These are phyloP conservation scores for Colletotrichum sansevieriae DNA, from an alignment of 2,329 filamentous ascomycete species.

Conservation along the genomic window DNA sequence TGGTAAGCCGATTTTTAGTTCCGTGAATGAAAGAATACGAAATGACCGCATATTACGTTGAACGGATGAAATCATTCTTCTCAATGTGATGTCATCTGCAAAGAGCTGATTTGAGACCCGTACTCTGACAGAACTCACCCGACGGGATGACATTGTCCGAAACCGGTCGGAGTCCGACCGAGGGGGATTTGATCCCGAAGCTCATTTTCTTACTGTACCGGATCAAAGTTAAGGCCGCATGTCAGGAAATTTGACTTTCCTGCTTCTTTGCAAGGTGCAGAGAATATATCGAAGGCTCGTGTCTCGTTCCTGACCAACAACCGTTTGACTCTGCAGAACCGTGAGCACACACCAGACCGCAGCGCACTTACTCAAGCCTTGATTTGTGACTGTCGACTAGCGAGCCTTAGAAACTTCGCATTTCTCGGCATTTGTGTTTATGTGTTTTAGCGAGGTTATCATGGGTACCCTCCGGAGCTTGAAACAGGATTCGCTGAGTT, in stretches of 20 bases:
- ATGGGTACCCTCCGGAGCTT: background rate
- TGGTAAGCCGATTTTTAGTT: too few species aligned
- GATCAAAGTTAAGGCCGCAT: conserved; percentile 19
- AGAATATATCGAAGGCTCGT: background rate
- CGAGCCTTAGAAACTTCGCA: background rate
- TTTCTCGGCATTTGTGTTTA: conserved; percentile 5
- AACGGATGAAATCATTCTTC: background rate
- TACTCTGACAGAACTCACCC: conserved; percentile 8
- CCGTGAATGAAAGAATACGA: too few species aligned
- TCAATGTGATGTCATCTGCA: background rate
- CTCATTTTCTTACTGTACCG: background rate
- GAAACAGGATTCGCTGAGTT: background rate
- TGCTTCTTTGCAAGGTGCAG: background rate
- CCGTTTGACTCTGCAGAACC: background rate
- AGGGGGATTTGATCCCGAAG: background rate
- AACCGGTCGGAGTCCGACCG: background rate
- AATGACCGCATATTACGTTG: too few species aligned
- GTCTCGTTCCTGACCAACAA: background rate
- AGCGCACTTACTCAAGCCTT: background rate
- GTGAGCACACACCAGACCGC: background rate
- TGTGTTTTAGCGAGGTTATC: background rate
- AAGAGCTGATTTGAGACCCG: background rate
- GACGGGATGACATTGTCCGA: conserved; percentile 6
- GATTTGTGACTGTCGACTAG: background rate
- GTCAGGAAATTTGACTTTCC: background rate